Percentiles rank a stretch among this genome's conserved stretches.
Conservation (phyloP, 139 green algal genomes). For the Marvania coccoides region DNA sequence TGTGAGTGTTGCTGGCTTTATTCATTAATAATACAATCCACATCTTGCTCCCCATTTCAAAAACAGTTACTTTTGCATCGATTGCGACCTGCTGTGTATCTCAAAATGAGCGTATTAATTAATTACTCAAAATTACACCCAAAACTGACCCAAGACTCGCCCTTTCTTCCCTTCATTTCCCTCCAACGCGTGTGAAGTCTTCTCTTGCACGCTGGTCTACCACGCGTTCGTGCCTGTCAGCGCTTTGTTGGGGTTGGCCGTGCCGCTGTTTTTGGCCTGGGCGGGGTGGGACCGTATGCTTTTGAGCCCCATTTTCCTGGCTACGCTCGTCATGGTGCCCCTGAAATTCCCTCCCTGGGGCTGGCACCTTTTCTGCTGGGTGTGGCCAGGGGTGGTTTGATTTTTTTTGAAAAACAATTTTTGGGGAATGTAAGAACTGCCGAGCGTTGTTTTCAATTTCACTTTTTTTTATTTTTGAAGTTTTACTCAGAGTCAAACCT, state of each 20-base stretch:
- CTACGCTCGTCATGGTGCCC: slow-evolving; percentile 17
- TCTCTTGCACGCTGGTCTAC: slow-evolving; percentile 19
- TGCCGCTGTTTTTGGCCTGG: slow-evolving; percentile 28
- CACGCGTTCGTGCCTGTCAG: slow-evolving; percentile 24
- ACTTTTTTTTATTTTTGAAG: neutral
- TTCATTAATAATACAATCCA: no score
- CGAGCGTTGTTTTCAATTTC: neutral
- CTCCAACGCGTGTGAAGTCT: no score
- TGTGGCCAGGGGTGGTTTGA: slow-evolving; percentile 34
- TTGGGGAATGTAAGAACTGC: neutral
- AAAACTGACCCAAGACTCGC: no score
- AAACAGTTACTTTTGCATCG: neutral
- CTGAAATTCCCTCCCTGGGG: slow-evolving; percentile 25
- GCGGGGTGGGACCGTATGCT: slow-evolving; percentile 21
- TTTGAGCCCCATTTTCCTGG: slow-evolving; percentile 20
- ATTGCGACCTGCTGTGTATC: neutral
- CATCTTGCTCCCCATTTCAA: neutral
- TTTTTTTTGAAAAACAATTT: neutral
- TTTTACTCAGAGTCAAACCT: neutral
- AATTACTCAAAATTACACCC: no score
- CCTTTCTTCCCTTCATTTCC: no score
- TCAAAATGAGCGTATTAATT: no score
- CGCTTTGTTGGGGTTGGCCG: neutral
- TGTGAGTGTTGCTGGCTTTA: slow-evolving; percentile 12
- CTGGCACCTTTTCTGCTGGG: neutral